Conservation (phyloP, 352 stramenopile genomes). For the Globisporangium barbulae region DNA sequence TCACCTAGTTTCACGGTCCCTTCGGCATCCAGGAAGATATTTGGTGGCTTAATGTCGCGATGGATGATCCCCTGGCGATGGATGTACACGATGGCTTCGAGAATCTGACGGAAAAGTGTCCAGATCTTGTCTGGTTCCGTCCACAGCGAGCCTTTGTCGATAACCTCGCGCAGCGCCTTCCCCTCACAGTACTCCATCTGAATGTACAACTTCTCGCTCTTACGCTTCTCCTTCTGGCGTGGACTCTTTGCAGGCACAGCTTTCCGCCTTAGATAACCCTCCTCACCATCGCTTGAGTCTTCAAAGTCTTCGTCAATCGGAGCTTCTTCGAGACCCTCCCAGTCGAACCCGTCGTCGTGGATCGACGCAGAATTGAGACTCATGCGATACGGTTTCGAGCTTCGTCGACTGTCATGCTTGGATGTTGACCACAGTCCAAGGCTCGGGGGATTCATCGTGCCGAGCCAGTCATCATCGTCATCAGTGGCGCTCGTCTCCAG, state of each 20-base stretch:
- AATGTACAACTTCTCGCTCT: conserved; percentile 85
- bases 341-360: conserved; percentile 66
- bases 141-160: conserved; percentile 87
- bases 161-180: conserved; percentile 92
- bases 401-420: conserved; percentile 52
- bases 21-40: conserved; percentile 94
- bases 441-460: conserved; percentile 59
- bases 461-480: conserved; percentile 80
- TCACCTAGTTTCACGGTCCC: conserved; percentile 92
- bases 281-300: conserved; percentile 29
- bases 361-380: conserved; percentile 14
- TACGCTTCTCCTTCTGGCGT: conserved; percentile 29
- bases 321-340: conserved; percentile 63
- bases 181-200: conserved; percentile 96
- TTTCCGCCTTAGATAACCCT: conserved; percentile 11
- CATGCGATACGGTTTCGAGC: conserved; percentile 25
- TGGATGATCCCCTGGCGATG: conserved; percentile 93
- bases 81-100: conserved; percentile 95
- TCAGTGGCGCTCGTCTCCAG: conserved; percentile 35
- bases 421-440: conserved; percentile 65
- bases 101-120: conserved; percentile 93
- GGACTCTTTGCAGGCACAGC: neutral
- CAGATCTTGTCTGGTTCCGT: conserved; percentile 90
- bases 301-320: conserved; percentile 28
- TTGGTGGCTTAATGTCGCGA: conserved; percentile 91